A percentile compares a stretch with the other conserved stretches of the same genome.
These are phyloP conservation scores for Scheffersomyces ergatensis DNA, from an alignment of 805 yeast genomes.

Conservation along the genomic window DNA sequence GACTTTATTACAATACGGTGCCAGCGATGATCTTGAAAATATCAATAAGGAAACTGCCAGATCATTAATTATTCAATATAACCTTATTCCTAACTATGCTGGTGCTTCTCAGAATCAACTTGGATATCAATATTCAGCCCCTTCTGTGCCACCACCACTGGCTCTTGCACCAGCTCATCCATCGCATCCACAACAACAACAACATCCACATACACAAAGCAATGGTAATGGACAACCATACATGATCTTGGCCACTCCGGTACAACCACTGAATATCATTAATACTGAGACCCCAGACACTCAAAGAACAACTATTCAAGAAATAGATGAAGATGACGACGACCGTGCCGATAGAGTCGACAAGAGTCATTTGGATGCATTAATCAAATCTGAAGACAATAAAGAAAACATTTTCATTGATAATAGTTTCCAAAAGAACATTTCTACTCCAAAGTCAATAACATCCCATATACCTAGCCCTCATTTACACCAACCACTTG, in stretches of 20 bases:
- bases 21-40: conserved; percentile 52
- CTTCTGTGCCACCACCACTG: background rate
- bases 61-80: conserved; percentile 41
- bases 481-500: conserved; percentile 23
- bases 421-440: conserved; percentile 22
- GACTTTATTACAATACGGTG: conserved; percentile 82
- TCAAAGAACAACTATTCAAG: conserved; percentile 42
- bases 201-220: conserved; percentile 3
- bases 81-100: conserved; percentile 12
- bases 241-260: conserved; percentile 25
- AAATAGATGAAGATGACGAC: conserved; percentile 38
- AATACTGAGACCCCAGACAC: conserved; percentile 42
- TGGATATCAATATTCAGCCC: background rate
- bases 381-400: conserved; percentile 32
- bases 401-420: conserved; percentile 49
- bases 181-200: conserved; percentile 4
- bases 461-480: conserved; percentile 1
- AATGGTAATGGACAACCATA: conserved; percentile 6
- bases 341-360: conserved; percentile 28
- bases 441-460: conserved; percentile 31
- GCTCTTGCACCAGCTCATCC: too few species aligned
- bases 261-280: conserved; percentile 15
- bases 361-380: conserved; percentile 28
- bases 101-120: background rate
- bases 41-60: conserved; percentile 43